These are phyloP conservation scores for Atkinsonella hypoxylon DNA, from an alignment of 2,329 filamentous ascomycete species.

Conservation along the genomic window DNA sequence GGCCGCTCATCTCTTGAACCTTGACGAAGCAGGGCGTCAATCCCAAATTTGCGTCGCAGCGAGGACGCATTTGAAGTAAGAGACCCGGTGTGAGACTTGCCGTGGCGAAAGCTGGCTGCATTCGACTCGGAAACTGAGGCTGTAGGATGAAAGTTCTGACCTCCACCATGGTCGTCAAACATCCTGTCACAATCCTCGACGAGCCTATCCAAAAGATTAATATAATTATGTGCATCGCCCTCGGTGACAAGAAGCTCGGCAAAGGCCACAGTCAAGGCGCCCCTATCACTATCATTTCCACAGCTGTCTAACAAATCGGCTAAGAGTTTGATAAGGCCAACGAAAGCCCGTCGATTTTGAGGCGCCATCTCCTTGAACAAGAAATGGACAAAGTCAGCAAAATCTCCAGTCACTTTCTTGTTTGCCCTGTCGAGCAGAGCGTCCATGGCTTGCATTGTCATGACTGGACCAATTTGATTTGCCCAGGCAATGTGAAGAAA, in stretches of 20 bases:
- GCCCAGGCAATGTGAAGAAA: conserved; percentile 82
- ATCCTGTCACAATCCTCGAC: conserved; percentile 82
- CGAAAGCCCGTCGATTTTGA: conserved; percentile 65
- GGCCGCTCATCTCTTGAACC: conserved; percentile 67
- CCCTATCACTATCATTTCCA: conserved; percentile 80
- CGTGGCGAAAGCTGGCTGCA: conserved; percentile 40
- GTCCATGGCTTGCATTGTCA: conserved; percentile 59
- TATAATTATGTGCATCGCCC: conserved; percentile 67
- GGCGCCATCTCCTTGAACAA: conserved; percentile 55
- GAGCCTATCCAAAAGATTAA: conserved; percentile 76
- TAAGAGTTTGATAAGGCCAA: conserved; percentile 71
- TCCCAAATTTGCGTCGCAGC: conserved; percentile 70
- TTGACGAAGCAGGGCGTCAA: conserved; percentile 63
- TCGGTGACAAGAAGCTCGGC: conserved; percentile 74
- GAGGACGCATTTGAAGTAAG: conserved; percentile 80
- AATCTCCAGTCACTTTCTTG: conserved; percentile 60
- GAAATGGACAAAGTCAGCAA: conserved; percentile 55
- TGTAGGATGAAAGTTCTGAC: conserved; percentile 26
- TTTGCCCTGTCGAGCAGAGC: conserved; percentile 59
- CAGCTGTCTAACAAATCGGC: conserved; percentile 83
- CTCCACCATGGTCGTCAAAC: conserved; percentile 53
- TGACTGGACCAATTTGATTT: conserved; percentile 75
- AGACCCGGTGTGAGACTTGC: conserved; percentile 58
- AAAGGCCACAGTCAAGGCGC: conserved; percentile 78
- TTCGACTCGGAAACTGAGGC: conserved; percentile 44